Base-by-base conservation (phyloP, 257 asterid genomes). In the Scutellaria minor region DNA sequence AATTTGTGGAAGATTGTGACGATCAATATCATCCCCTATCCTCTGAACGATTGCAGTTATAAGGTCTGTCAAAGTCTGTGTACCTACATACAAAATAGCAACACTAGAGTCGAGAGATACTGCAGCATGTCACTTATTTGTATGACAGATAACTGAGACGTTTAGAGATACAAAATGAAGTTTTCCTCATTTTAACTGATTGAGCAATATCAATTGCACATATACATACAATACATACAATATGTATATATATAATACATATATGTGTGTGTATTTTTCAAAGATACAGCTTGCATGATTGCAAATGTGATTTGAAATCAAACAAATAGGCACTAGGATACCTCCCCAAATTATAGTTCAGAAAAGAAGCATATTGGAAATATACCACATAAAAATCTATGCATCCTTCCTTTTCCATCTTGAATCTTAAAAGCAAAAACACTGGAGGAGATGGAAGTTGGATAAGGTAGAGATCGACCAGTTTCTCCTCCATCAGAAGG, bases 21-120 rank as follows among this genome's bases (percentile, higher is more conserved):
- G 88, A 77, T 91, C 96, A 72, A 94, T 94, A 76, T 94, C 97
- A 56, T 82, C 85, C 45, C 97, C 97, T 60, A 89, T 72, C 85
- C 99, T 88, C 76, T 94, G 97, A 82, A 94, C 87, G 78, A 94
- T 86, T 63, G 99, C 86, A 9, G 99, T 86, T 77, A 91, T 85
- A 60, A 94, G 79, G 22, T 94, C 95, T 13, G 96, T 66, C 88
- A 94, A 78, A 72, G 71, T 87, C 66, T 82, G 91, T 40, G 91
- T 82, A 70, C 85, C 99, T 94, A 80, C 71, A 81, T 56, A 46
- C 18, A 58, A 47, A 67, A 64, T 48, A 53, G 35, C 52, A 60
- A 41, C n/a, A 59, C 44, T 59, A 73, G 53, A 63, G 68, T 64
- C 52, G 31, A 60, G 77, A 66, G 15, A 60, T 3, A 51, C 58